Evolutionary conservation across 768 basidiomycete genomes (phyloP), one percentile per base, ranked within the genome.

Genomic region (Pisolithus tinctorius): DNA sequence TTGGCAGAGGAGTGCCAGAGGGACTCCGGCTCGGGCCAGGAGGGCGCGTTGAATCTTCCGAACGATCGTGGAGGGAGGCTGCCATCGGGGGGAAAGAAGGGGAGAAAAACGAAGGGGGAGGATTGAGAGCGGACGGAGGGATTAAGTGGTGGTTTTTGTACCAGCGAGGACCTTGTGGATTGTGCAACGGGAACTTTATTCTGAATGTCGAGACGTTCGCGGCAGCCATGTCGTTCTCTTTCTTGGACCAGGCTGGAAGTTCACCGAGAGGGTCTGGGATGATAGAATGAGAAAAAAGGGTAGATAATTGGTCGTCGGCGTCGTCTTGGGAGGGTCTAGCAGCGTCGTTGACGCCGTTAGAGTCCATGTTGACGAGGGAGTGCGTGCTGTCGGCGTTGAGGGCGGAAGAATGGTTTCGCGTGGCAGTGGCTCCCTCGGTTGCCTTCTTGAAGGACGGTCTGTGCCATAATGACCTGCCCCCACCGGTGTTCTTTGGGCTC

Each of bases 121-220:
- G 78, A 39, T 75, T 76, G 45, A 71, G 66, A 57, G 74, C 63
- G 2, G 77, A 66, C 3, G 79, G 79, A 9, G 85, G 80, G 29
- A 80, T 69, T 25, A 90, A 76, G 61, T 91, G 88, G 54, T 83
- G 71, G 61, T 91, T 91, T 65, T 65, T 80, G 75, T 91, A 91
- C 73, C 78, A 84, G 47, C 80, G 81, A 14, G 88, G 88, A 20
- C 88, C 88, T 26, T 80, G 70, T 43, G 84, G 84, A 61, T 85
- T 86, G 71, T 88, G 83, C 25, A 91, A 71, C 38, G 76, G 74
- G 62, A 82, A 88, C 51, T 71, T 74, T 49, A 75, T 72, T 54
- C 77, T 78, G 66, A 74, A 75, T 44, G 76, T 66, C 37, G 76
- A 72, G 9, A 71, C 62, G 43, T 79, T 74, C 29, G 75, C 71